Evolutionary conservation across 495 filamentous ascomycete species (phyloP).

Genomic region (Hyaloscypha variabilis): DNA sequence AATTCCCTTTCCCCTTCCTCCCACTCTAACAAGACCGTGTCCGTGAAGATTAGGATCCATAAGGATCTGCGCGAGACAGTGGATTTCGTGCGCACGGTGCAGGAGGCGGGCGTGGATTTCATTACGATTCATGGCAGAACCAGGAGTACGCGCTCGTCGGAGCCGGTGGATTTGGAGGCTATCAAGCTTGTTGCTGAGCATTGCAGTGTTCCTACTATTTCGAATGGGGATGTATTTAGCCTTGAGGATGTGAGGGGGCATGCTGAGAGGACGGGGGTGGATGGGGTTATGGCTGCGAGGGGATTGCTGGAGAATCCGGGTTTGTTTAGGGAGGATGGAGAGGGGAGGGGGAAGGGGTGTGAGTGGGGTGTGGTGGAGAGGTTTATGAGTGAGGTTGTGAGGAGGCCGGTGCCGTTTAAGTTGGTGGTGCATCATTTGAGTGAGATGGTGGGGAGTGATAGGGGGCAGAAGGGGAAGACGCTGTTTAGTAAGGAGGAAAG

Average conservation of each 20-base stretch:
- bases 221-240: conserved; percentile 65
- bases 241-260: conserved; percentile 38
- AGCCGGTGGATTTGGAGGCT: conserved; percentile 60
- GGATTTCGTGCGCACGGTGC: conserved; percentile 41
- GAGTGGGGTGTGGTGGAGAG: conserved; percentile 61
- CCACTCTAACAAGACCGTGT: conserved; percentile 46
- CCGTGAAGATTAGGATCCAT: conserved; percentile 69
- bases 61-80: conserved; percentile 55
- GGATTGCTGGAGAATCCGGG: conserved; percentile 65
- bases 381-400: conserved; percentile 56
- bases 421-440: conserved; percentile 62
- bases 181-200: conserved; percentile 54
- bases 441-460: conserved; percentile 62
- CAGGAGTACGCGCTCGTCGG: conserved; percentile 53
- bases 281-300: conserved; percentile 66
- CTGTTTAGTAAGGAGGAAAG: conserved; percentile 57
- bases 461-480: conserved; percentile 38
- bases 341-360: conserved; percentile 51
- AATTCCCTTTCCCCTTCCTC: conserved; percentile 3
- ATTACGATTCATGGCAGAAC: conserved; percentile 67
- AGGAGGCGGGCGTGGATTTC: conserved; percentile 53
- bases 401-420: conserved; percentile 58
- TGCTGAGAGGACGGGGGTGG: conserved; percentile 33
- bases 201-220: conserved; percentile 55
- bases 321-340: conserved; percentile 49